Conservation (phyloP, 129 eudicot genomes). For the Centaurea solstitialis region DNA sequence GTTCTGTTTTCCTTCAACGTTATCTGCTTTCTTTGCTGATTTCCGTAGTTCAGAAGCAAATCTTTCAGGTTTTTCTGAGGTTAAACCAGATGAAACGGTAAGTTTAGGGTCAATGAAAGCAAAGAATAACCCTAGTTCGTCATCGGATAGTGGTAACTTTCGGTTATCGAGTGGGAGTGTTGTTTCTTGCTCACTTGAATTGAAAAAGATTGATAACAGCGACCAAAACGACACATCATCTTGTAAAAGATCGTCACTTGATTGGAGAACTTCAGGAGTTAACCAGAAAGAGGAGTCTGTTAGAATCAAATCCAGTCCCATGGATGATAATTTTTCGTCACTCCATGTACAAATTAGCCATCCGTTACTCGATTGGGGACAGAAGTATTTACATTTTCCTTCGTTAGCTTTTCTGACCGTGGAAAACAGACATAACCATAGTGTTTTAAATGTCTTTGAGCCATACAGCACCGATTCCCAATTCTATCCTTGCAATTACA, state of each 20-base stretch:
- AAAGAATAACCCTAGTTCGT: conserved; percentile 44
- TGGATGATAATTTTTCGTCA: conserved; percentile 46
- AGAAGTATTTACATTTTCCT: conserved; percentile 59
- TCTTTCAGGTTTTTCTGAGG: conserved; percentile 32
- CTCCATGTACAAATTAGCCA: conserved; percentile 64
- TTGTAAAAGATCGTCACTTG: conserved; percentile 33
- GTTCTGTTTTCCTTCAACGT: conserved; percentile 79
- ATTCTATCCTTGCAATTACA: conserved; percentile 76
- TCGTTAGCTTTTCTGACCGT: conserved; percentile 59
- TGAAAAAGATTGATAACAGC: conserved; percentile 33
- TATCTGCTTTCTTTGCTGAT: conserved; percentile 45
- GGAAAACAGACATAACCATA: conserved; percentile 50
- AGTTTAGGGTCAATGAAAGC: conserved; percentile 21
- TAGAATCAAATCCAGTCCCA: conserved; percentile 34
- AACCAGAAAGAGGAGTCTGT: conserved; percentile 21
- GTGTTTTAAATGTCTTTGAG: conserved; percentile 42
- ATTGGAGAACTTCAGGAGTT: conserved; percentile 9
- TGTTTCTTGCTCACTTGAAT: conserved; percentile 64
- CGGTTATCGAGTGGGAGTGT: conserved; percentile 41
- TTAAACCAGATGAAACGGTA: conserved; percentile 33
- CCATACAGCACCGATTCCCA: conserved; percentile 77
- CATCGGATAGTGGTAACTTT: conserved; percentile 45
- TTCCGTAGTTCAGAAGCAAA: conserved; percentile 27
- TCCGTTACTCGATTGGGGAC: conserved; percentile 74
- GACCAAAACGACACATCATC: conserved; percentile 43